A percentile compares a stretch with the other conserved stretches of the same genome.
phyloP scores from a whole-genome alignment of 163 green algal genomes.

The Prototheca cutis region DNA sequence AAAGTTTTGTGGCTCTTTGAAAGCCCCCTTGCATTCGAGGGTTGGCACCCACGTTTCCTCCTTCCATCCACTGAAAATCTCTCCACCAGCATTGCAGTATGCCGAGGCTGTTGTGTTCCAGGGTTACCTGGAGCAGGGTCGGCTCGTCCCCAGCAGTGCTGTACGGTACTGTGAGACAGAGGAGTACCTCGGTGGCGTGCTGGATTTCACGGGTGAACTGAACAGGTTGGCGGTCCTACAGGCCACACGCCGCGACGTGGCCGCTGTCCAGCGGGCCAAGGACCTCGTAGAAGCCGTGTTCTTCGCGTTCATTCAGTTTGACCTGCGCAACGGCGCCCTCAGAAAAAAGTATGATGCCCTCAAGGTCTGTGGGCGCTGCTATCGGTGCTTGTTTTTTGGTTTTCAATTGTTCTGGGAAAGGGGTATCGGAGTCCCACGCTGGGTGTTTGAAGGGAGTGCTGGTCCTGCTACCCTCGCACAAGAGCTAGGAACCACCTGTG shows the following conservation, averaged over 20 bases:
- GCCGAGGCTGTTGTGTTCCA: slow-evolving; percentile 50
- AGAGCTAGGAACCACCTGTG: no score
- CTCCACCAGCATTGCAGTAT: no score
- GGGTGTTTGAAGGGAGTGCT: no score
- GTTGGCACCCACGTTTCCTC: no score
- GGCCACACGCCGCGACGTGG: slow-evolving; percentile 57
- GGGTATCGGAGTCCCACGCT: no score
- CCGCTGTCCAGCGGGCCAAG: slow-evolving; percentile 46
- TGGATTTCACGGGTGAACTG: slow-evolving; percentile 82
- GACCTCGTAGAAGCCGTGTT: slow-evolving; percentile 67
- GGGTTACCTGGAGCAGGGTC: slow-evolving; percentile 18
- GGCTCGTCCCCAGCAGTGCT: slow-evolving; percentile 39
- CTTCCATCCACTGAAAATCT: no score
- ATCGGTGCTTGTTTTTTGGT: no score
- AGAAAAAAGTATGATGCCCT: slow-evolving; percentile 67
- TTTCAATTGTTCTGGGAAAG: no score
- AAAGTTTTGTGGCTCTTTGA: no score
- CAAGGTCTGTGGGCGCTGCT: slow-evolving; percentile 59
- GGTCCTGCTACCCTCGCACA: no score
- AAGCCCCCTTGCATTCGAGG: no score
- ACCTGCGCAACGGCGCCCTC: slow-evolving; percentile 60
- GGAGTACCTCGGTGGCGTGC: slow-evolving; percentile 60
- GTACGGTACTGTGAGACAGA: slow-evolving; percentile 51
- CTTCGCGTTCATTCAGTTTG: slow-evolving; percentile 53
- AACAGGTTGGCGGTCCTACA: slow-evolving; percentile 53